These are phyloP conservation scores for Aphanomyces stellatus DNA, from an alignment of 352 stramenopile species.

Conservation along the genomic window DNA sequence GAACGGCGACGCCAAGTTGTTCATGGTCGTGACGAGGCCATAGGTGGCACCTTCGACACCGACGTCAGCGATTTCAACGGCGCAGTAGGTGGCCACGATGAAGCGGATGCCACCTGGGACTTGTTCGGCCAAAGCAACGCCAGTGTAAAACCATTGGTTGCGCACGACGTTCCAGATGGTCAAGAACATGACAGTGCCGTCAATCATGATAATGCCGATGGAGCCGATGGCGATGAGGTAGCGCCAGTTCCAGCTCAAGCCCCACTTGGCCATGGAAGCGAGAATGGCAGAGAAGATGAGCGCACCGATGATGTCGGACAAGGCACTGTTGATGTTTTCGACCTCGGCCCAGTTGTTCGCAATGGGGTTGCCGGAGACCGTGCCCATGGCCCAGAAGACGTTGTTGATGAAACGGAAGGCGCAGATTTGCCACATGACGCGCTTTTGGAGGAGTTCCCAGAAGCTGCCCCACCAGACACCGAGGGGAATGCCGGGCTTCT, in stretches of 20 bases:
- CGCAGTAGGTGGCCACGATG: constrained; percentile 41
- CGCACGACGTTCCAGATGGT: constrained; percentile 39
- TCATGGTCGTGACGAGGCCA: constrained; percentile 25
- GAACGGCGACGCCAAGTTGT: constrained; percentile 32
- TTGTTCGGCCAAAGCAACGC: constrained; percentile 38
- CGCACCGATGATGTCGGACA: constrained; percentile 28
- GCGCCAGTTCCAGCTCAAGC: constrained; percentile 45
- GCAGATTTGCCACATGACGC: constrained; percentile 54
- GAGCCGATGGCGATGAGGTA: constrained; percentile 33
- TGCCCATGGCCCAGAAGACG: constrained; percentile 45
- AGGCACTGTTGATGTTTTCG: constrained; percentile 31
- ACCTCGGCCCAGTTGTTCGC: constrained; percentile 31
- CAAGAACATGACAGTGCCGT: constrained; percentile 44
- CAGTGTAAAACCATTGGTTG: constrained; percentile 55
- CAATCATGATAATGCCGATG: constrained; percentile 29
- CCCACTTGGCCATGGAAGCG: constrained; percentile 28
- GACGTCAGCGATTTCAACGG: constrained; percentile 29
- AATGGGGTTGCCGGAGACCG: constrained; percentile 24
- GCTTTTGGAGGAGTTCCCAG: constrained; percentile 59
- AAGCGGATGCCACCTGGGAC: constrained; percentile 42
- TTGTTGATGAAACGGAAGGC: constrained; percentile 42
- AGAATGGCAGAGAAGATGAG: constrained; percentile 25
- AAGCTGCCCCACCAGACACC: constrained; percentile 37
- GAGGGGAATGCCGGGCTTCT: constrained; percentile 25
- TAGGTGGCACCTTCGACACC: constrained; percentile 24